These are phyloP conservation scores for Blastocystis sp. DNA, from an alignment of 352 stramenopile genomes.

Conservation along the genomic window DNA sequence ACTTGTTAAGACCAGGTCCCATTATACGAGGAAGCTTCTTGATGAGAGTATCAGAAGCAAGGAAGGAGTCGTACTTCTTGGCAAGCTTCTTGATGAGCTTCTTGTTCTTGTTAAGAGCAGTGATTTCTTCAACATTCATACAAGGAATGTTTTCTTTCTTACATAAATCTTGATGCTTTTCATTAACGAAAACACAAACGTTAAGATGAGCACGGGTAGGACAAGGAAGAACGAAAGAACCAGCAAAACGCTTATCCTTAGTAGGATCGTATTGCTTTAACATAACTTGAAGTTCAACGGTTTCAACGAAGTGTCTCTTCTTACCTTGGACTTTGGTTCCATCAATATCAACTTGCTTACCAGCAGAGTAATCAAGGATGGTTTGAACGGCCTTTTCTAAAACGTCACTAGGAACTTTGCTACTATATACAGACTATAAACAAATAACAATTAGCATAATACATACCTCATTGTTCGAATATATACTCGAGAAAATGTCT, in stretches of 20 bases:
- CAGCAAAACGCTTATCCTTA: conserved; percentile 99
- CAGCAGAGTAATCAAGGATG: conserved; percentile 76
- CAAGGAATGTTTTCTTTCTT: conserved; percentile 86
- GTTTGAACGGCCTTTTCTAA: conserved; percentile 79
- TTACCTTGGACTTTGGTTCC: conserved; percentile 84
- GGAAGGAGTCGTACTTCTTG: conserved; percentile 99
- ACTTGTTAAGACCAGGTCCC: conserved; percentile 87
- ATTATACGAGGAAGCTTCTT: conserved; percentile 99
- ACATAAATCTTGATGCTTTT: conserved; percentile 87
- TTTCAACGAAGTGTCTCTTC: conserved; percentile 98
- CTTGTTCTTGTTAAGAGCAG: conserved; percentile 99
- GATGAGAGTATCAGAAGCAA: conserved; percentile 95
- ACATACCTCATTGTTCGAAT: too few relatives aligned
- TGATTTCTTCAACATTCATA: conserved; percentile 95
- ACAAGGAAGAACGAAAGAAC: conserved; percentile 90
- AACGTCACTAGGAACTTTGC: conserved; percentile 86
- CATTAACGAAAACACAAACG: conserved; percentile 95
- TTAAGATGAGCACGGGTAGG: conserved; percentile 75
- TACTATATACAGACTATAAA: too few relatives aligned
- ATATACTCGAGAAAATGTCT: too few relatives aligned
- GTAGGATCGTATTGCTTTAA: conserved; percentile 99
- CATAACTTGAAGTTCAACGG: conserved; percentile 88
- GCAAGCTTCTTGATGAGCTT: conserved; percentile 99
- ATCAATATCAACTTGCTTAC: conserved; percentile 52
- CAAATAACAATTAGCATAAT: too few relatives aligned